These are phyloP conservation scores for Paecilomyces fulvus DNA, from an alignment of 2,329 filamentous ascomycete genomes.

Conservation along the genomic window DNA sequence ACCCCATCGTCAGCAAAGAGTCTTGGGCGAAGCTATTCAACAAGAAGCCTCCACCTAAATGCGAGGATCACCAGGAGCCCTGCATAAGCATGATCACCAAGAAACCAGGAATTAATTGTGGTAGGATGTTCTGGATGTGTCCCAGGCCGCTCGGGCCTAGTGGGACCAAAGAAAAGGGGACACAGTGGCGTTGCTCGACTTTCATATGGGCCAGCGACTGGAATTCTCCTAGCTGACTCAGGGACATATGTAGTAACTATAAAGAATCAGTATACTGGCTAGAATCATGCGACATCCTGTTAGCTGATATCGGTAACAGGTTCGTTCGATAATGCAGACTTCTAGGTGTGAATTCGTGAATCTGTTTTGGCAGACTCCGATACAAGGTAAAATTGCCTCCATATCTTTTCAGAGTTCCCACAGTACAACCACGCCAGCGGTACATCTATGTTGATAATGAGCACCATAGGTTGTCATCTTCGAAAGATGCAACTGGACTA, in stretches of 20 bases:
- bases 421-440: no score
- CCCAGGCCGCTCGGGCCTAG: constrained; percentile 73
- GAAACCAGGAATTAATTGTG: constrained; percentile 77
- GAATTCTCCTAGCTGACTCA: constrained; percentile 31
- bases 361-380: constrained; percentile 1
- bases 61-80: constrained; percentile 74
- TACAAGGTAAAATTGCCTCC: constrained; percentile 1
- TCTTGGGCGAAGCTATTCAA: constrained; percentile 80
- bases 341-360: neutral
- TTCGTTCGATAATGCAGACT: neutral
- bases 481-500: no score
- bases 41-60: constrained; percentile 64
- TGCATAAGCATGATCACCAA: constrained; percentile 79
- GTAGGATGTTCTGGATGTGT: constrained; percentile 60
- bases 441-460: no score
- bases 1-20: constrained; percentile 66
- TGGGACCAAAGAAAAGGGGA: constrained; percentile 73
- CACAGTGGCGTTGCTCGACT: constrained; percentile 78
- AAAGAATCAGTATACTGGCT: neutral
- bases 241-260: neutral
- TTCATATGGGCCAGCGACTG: constrained; percentile 66
- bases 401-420: no score
- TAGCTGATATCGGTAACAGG: neutral
- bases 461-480: no score
- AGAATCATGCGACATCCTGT: neutral